Base-by-base conservation (phyloP, 2,329 filamentous ascomycete genomes). In the Capronia epimyces region DNA sequence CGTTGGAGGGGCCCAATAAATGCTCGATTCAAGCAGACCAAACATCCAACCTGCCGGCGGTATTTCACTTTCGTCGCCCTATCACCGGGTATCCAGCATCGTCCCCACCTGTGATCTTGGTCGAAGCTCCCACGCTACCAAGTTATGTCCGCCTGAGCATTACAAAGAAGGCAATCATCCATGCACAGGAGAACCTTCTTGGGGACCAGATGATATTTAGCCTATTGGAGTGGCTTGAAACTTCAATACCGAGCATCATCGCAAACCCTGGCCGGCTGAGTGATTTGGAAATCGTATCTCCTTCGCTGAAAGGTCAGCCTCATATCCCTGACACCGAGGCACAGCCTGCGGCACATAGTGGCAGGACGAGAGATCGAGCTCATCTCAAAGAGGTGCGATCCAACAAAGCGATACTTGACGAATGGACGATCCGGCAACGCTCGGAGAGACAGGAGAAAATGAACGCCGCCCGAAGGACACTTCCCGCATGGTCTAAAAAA, bases 71-170 rank as follows among this genome's bases (percentile, higher is more conserved):
- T 55, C 82, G 87, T 51, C 85, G 79, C 58, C 82, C 88, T 1
- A 78, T 78, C 2, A 75, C 65, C 12, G 67, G 78, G 42, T 98
- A 97, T 67, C 93, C 93, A 1, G 24, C 31, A 12, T 46, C 24
- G 10, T 68, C 76, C 63, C 62, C 79, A 66, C 68, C 81, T 71
- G 75, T 83, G 1, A 78, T 94, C 8, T 76, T 82, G 21, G 79
- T 79, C 45, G 70, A 80, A 9, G 77, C 97, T 10, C 43, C 48
- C 18, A 44, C 52, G n/a, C n/a, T 62, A 31, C 93, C 93, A 16
- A 89, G 93, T 2, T 95, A 98, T 63, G 94, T 97, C 64, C 87
- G 91, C 54, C 75, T 98, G 9, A 95, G 89, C 63, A 83, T 95
- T 31, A 81, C 93, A 62, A 84, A 87, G 60, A 83, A 86, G 67